phyloP scores from a whole-genome alignment of 192 early-diverging fungal genomes.

The Diversispora eburnea region DNA sequence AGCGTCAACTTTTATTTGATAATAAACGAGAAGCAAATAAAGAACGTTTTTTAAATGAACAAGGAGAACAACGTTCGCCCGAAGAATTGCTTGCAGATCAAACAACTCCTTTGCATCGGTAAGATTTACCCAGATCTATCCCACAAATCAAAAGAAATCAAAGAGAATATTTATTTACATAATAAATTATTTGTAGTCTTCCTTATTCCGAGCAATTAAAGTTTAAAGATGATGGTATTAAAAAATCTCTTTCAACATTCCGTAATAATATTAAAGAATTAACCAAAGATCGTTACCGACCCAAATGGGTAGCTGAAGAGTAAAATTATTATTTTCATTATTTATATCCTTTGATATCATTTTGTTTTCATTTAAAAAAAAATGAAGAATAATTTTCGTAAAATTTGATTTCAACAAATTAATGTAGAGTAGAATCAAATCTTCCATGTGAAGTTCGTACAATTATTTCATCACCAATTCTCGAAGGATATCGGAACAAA shows the following conservation, averaged over 20 bases:
- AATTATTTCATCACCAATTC: constrained; percentile 55
- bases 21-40: neutral
- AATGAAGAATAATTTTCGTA: neutral
- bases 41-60: constrained; percentile 4
- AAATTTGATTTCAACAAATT: neutral
- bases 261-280: constrained; percentile 32
- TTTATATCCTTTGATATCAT: neutral
- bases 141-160: neutral
- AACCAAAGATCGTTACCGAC: neutral
- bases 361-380: neutral
- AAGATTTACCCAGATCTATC: neutral
- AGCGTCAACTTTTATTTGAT: constrained; percentile 1
- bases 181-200: constrained; percentile 29
- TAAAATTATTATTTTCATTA: neutral
- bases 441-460: constrained; percentile 32
- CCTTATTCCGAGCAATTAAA: constrained; percentile 59
- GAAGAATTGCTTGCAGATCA: constrained; percentile 63
- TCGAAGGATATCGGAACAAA: constrained; percentile 67
- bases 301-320: neutral
- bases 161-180: neutral
- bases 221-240: constrained; percentile 43
- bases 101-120: constrained; percentile 67
- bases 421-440: constrained; percentile 5
- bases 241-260: constrained; percentile 39
- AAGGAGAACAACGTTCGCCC: constrained; percentile 47